Percentiles rank a stretch among this genome's conserved stretches.
These are phyloP conservation scores for Eimeria brunetti DNA, from an alignment of 169 alveolate species.

Conservation along the genomic window DNA sequence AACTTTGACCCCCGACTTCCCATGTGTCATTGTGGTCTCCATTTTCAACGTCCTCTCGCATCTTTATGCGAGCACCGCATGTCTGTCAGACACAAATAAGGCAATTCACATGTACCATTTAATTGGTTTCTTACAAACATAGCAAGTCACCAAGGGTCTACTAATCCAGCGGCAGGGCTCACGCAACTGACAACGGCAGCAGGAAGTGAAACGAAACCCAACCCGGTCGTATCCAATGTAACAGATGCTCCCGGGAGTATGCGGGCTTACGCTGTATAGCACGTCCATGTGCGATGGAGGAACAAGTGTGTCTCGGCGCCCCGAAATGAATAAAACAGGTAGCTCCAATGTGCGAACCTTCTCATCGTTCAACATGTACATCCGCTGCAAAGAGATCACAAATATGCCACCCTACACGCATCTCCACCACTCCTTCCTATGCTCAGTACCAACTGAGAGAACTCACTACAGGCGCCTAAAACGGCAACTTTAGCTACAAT, in stretches of 20 bases:
- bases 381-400: conserved; percentile 27
- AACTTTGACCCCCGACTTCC: conserved; percentile 70
- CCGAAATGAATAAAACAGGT: conserved; percentile 76
- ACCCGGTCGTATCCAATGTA: too few species aligned
- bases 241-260: neutral
- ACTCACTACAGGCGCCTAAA: neutral
- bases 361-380: conserved; percentile 56
- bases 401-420: neutral
- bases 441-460: neutral
- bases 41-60: conserved; percentile 67
- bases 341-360: conserved; percentile 50
- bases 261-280: conserved; percentile 31
- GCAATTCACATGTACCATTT: neutral
- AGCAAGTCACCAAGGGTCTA: neutral
- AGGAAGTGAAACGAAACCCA: neutral
- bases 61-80: conserved; percentile 72
- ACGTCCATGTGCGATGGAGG: conserved; percentile 70
- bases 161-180: neutral
- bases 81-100: conserved; percentile 9
- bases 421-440: neutral
- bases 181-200: neutral
- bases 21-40: conserved; percentile 81
- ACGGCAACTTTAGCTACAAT: neutral
- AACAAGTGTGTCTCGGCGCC: conserved; percentile 62
- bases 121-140: neutral